Percentiles rank a stretch among this genome's conserved stretches.
These are phyloP conservation scores for Chiua virens DNA, from an alignment of 768 basidiomycete species.

Conservation along the genomic window DNA sequence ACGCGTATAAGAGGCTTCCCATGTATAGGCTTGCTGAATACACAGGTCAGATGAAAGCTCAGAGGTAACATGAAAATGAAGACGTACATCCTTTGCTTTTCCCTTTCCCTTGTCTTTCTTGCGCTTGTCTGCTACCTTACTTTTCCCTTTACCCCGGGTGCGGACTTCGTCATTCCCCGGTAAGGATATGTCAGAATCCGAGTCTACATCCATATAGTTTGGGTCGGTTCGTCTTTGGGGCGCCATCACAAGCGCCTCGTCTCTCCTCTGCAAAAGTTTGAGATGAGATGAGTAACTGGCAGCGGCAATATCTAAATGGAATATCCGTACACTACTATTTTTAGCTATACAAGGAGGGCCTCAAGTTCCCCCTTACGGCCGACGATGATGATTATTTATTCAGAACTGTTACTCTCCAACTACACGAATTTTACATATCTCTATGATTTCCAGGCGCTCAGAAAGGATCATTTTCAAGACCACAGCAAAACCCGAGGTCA, in stretches of 20 bases:
- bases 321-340: too few relatives aligned
- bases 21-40: slow-evolving; percentile 79
- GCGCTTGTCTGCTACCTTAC: slow-evolving; percentile 50
- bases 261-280: background rate
- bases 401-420: too few relatives aligned
- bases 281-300: background rate
- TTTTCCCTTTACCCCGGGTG: slow-evolving; percentile 57
- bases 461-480: too few relatives aligned
- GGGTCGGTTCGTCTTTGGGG: slow-evolving; percentile 27
- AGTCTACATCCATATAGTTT: slow-evolving; percentile 56
- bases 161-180: slow-evolving; percentile 48
- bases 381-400: too few relatives aligned
- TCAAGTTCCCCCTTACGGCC: too few relatives aligned
- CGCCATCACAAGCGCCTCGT: slow-evolving; percentile 16
- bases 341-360: too few relatives aligned
- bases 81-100: slow-evolving; percentile 35
- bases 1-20: slow-evolving; percentile 93
- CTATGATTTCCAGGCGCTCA: too few relatives aligned
- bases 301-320: too few relatives aligned
- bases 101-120: slow-evolving; percentile 52
- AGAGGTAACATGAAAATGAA: background rate
- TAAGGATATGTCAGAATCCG: slow-evolving; percentile 71
- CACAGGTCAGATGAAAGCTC: slow-evolving; percentile 2
- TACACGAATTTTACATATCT: too few relatives aligned
- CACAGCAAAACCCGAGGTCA: too few relatives aligned